Evolutionary conservation across 108 stramenopile species (phyloP), one percentile per base, ranked within the genome.

Genomic region (Nitzschia sp.): DNA sequence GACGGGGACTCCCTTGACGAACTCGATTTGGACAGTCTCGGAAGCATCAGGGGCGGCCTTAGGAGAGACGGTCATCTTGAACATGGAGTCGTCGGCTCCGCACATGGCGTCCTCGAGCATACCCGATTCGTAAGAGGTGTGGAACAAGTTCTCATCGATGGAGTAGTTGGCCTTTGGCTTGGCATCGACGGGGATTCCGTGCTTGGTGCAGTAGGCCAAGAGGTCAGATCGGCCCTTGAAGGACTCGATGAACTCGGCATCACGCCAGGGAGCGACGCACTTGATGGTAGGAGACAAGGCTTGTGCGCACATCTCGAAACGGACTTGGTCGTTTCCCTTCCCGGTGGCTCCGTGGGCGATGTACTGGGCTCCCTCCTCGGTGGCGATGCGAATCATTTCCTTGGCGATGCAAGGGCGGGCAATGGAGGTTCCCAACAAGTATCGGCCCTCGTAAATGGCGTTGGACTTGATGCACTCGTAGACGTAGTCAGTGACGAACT

Each of bases 251-350:
- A 95, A 96, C 73, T 95, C 93, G 25, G 97, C 86, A 78, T 97
- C 95, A 14, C 97, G 78, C 98, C 98, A 99, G 1, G 97, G 97
- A n/a, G 97, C 96, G 63, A 99, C 92, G 69, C 91, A 93, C 51
- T 86, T 75, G 78, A 99, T 94, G 54, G 75, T 93, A 15, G 98
- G 94, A 67, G 89, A 92, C 53, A 99, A 63, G 7, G 96, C 97
- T 82, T 96, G 97, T n/a, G 91, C 90, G 80, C 97, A 97, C 95
- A 99, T 95, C 84, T 99, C 98, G 70, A 99, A 99, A 34, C 98
- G 94, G 8, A 99, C 98, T 82, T 99, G 98, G 74, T 99, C 98
- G 68, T 99, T 99, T 29, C 98, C 98, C 92, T 99, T 99, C 55
- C 98, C 98, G 57, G 98, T 99, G 64, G 98, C 97, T 15, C 98